phyloP scores from a whole-genome alignment of 257 asterid genomes.

The Rubia yunnanensis region DNA sequence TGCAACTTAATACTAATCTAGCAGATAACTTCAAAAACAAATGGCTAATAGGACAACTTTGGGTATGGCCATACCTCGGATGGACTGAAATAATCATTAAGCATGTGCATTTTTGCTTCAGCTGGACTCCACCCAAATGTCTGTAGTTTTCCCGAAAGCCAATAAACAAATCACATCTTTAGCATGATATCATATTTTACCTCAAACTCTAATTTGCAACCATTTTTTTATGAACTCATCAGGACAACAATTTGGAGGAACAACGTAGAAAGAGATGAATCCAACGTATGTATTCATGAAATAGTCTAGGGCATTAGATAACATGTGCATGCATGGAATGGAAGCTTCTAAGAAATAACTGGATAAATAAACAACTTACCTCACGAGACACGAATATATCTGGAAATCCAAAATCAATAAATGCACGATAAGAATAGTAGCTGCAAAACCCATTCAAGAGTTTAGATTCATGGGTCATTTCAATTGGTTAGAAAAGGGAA shows the following conservation, averaged over 20 bases:
- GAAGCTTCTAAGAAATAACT: not conserved
- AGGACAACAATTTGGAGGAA: not conserved
- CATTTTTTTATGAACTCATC: not conserved
- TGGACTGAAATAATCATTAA: conserved; percentile 57
- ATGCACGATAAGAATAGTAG: conserved; percentile 83
- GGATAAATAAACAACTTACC: conserved; percentile 32
- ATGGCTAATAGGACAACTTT: not conserved
- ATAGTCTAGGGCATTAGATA: not conserved
- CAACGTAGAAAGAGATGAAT: not conserved
- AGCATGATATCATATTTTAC: not conserved
- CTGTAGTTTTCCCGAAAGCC: conserved; percentile 32
- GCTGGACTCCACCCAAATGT: conserved; percentile 91
- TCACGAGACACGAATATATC: conserved; percentile 93
- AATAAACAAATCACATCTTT: conserved; percentile 7
- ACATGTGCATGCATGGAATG: not conserved
- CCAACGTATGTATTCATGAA: not conserved
- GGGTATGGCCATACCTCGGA: conserved; percentile 51
- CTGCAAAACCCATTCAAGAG: conserved; percentile 35
- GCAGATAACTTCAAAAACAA: not conserved
- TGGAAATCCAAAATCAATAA: conserved; percentile 85
- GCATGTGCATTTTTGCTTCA: conserved; percentile 89
- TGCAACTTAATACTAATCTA: conserved; percentile 7
- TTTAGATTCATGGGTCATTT: not conserved
- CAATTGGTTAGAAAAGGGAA: not conserved
- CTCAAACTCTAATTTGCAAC: not conserved